These are phyloP conservation scores for Globisporangium sylvaticum DNA, from an alignment of 352 stramenopile genomes.

Conservation along the genomic window DNA sequence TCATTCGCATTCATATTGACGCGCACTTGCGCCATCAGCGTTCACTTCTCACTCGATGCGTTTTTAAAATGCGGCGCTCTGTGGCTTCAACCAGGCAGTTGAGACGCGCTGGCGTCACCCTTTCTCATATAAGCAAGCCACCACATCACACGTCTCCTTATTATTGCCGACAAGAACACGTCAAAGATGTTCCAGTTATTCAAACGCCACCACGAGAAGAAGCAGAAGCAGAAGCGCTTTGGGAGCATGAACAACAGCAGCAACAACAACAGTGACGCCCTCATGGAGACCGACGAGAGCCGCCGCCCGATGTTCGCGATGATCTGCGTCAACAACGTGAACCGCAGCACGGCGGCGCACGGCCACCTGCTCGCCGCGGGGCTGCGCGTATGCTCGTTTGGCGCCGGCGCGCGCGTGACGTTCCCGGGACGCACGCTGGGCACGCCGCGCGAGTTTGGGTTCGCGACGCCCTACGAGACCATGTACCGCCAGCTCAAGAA, in stretches of 20 bases:
- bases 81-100: conserved; percentile 4
- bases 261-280: too few relatives aligned
- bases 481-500: conserved; percentile 54
- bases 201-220: conserved; percentile 8
- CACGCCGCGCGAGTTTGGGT: conserved; percentile 49
- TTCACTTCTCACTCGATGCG: not conserved
- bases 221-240: not conserved
- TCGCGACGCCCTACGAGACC: conserved; percentile 61
- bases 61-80: not conserved
- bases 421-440: conserved; percentile 43
- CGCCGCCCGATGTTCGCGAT: conserved; percentile 58
- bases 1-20: not conserved
- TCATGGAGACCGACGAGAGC: not conserved
- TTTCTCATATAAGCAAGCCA: not conserved
- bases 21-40: too few relatives aligned
- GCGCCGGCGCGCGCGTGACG: conserved; percentile 50
- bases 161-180: too few relatives aligned
- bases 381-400: conserved; percentile 70
- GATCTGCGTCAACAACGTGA: conserved; percentile 86
- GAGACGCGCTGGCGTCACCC: not conserved
- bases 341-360: conserved; percentile 78
- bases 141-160: not conserved
- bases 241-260: not conserved
- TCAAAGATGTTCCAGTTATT: conserved; percentile 16
- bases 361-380: conserved; percentile 44